Percentiles rank a stretch among this genome's conserved stretches.
These are phyloP conservation scores for Nakataea oryzae DNA, from an alignment of 2,329 filamentous ascomycete genomes.

Conservation along the genomic window DNA sequence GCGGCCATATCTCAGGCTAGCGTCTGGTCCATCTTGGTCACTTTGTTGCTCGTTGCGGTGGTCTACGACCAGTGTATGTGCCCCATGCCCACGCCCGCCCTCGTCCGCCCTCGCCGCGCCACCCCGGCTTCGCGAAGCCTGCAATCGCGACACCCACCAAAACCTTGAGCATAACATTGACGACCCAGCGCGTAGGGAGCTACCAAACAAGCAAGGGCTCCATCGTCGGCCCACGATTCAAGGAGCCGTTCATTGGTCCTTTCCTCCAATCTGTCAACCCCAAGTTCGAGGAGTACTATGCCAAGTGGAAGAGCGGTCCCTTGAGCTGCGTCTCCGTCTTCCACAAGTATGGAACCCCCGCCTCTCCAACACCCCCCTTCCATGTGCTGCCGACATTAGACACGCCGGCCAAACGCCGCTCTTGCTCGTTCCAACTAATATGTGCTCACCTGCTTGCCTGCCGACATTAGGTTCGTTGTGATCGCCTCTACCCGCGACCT, in stretches of 20 bases:
- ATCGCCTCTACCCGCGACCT: constrained; percentile 93
- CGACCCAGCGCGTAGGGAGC: constrained; percentile 41
- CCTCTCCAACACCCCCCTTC: not conserved
- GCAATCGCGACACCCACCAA: not conserved
- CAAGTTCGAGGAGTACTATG: constrained; percentile 82
- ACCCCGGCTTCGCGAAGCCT: too few species aligned
- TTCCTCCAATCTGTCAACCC: constrained; percentile 89
- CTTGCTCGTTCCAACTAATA: not conserved
- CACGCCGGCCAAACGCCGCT: not conserved
- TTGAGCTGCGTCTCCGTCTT: constrained; percentile 97
- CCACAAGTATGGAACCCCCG: constrained; percentile 65
- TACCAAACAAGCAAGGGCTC: constrained; percentile 67
- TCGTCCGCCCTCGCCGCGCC: not conserved
- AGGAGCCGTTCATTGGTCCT: constrained; percentile 85
- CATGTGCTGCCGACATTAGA: not conserved
- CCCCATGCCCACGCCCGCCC: not conserved
- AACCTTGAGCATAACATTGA: constrained; percentile 4
- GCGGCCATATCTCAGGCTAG: constrained; percentile 47
- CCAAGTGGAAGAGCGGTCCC: constrained; percentile 83
- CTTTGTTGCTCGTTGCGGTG: constrained; percentile 59
- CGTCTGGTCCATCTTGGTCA: constrained; percentile 53
- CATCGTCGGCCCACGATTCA: constrained; percentile 65
- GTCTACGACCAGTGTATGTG: constrained; percentile 83
- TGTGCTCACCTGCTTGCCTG: not conserved
- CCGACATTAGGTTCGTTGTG: constrained; percentile 73